Percentiles rank a stretch among this genome's conserved stretches.
Evolutionary conservation across 176 grass and related monocot species (phyloP).

Genomic region (Urochloa ruziziensis): DNA sequence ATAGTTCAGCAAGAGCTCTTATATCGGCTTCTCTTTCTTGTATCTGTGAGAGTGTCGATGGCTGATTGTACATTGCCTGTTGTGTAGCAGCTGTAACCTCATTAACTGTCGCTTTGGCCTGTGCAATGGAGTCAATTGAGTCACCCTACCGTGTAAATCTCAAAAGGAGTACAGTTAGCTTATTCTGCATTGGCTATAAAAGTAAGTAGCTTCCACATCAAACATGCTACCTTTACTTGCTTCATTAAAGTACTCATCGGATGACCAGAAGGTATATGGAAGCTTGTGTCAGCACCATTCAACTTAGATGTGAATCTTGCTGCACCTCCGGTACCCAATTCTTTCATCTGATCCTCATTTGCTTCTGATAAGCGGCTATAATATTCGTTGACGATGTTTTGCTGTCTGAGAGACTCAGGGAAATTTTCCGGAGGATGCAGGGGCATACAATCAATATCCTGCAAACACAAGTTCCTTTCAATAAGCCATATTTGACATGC

Average conservation of each 20-base stretch:
- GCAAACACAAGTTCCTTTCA: slow-evolving; percentile 44
- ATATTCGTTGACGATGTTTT: slow-evolving; percentile 54
- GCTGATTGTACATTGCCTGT: slow-evolving; percentile 84
- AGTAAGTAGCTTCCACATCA: slow-evolving; percentile 27
- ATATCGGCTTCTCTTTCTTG: slow-evolving; percentile 99
- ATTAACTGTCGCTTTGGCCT: slow-evolving; percentile 78
- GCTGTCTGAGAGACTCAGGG: slow-evolving; percentile 64
- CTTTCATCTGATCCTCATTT: slow-evolving; percentile 61
- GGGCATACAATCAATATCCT: slow-evolving; percentile 99
- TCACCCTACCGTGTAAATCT: slow-evolving; percentile 58
- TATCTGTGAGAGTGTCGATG: slow-evolving; percentile 84
- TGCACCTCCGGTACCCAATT: slow-evolving; percentile 46
- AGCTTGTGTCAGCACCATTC: slow-evolving; percentile 41
- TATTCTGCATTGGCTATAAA: slow-evolving; percentile 30
- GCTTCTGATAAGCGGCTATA: slow-evolving; percentile 53
- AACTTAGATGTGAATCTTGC: slow-evolving; percentile 47
- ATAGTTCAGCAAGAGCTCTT: slow-evolving; percentile 93
- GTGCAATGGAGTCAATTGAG: slow-evolving; percentile 72
- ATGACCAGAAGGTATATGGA: slow-evolving; percentile 49
- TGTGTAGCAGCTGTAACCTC: slow-evolving; percentile 69
- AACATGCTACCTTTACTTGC: slow-evolving; percentile 57
- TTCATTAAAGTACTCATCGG: slow-evolving; percentile 68
- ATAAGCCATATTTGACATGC: slow-evolving; percentile 12
- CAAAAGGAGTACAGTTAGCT: slow-evolving; percentile 36
- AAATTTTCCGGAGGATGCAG: slow-evolving; percentile 86